Base-by-base conservation (phyloP, 2,329 filamentous ascomycete genomes). In the Zymoseptoria passerinii region DNA sequence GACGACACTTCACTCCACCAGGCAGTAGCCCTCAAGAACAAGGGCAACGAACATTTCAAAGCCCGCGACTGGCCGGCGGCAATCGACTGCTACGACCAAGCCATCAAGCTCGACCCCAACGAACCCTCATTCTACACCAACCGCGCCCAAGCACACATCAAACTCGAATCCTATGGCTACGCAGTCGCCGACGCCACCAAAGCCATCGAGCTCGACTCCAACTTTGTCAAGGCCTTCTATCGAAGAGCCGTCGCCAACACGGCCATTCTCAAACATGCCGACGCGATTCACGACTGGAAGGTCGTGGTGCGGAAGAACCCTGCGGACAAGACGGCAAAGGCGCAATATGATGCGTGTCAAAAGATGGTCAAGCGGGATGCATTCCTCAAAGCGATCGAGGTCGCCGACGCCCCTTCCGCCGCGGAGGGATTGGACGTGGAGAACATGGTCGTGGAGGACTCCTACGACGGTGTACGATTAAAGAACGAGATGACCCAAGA, bases 211-310 rank as follows among this genome's bases (percentile, higher is more conserved):
- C 79, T 97, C 59, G 90, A 97, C 70, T 84, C 90, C 16, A 83
- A 85, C 69, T 90, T 96, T 72, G 83, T 92, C 73, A 97, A 97
- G 86, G 94, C 92, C 55, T 96, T 94, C 77, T 99, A 95, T 80
- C 86, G 94, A 72, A 85, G 94, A 76, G 94, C 92, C 55, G 84
- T 95, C 23, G 92, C 92, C 54, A 89, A 94, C 68, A 91, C 92
- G 29, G 92, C 92, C 58, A 96, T 96, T 62, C 81, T 97, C 56
- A 87, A 86, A 72, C 90, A 92, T 67, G 87, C 87, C 71, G 92
- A 95, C 61, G 94, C 94, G 18, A 81, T 96, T 48, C 86, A 87
- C 69, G 94, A 99, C 74, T 97, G 96, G 80, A 95, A 88, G 75
- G 83, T 89, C 57, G 95, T 95, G 62, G 86, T 94, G 66, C 88